Percentiles rank a stretch among this genome's conserved stretches.
phyloP scores from a whole-genome alignment of 495 filamentous ascomycete genomes.

The Hypoxylon trugodes region DNA sequence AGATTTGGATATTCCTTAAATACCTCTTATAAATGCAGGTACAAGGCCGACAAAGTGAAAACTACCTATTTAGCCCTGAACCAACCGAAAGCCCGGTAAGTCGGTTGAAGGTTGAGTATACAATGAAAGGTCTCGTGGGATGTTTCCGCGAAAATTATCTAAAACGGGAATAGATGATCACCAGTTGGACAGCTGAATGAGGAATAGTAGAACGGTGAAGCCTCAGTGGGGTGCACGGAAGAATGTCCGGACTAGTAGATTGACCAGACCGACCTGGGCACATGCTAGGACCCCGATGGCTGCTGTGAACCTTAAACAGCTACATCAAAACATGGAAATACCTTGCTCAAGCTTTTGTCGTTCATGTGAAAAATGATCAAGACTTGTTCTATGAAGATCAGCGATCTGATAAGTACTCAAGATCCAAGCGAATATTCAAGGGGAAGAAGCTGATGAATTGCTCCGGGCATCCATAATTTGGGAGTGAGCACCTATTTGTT shows the following conservation, averaged over 20 bases:
- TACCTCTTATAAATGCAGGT: conserved; percentile 20
- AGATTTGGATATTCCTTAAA: too few species aligned
- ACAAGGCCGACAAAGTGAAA: conserved; percentile 15
- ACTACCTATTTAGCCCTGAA: conserved; percentile 4
- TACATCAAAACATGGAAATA: conserved; percentile 1
- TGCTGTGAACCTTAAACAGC: conserved; percentile 26
- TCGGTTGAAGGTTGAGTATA: neutral
- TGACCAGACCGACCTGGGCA: conserved; percentile 6
- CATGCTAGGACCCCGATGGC: conserved; percentile 14
- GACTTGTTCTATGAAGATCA: neutral
- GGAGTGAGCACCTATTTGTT: too few species aligned
- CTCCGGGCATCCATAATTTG: neutral
- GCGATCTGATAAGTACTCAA: neutral
- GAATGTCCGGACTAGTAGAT: neutral
- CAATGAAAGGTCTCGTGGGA: neutral
- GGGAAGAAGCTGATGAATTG: neutral
- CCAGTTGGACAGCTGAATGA: conserved; percentile 8
- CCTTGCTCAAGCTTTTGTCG: conserved; percentile 10
- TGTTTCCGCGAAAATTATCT: conserved; percentile 6
- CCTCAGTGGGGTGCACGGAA: conserved; percentile 1
- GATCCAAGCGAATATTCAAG: neutral
- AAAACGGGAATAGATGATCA: conserved; percentile 7
- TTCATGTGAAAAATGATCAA: conserved; percentile 26
- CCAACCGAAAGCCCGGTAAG: conserved; percentile 14
- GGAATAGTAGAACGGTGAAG: conserved; percentile 8